Evolutionary conservation across 208 protist genomes (phyloP).

Genomic region (Hexamita inflata): DNA sequence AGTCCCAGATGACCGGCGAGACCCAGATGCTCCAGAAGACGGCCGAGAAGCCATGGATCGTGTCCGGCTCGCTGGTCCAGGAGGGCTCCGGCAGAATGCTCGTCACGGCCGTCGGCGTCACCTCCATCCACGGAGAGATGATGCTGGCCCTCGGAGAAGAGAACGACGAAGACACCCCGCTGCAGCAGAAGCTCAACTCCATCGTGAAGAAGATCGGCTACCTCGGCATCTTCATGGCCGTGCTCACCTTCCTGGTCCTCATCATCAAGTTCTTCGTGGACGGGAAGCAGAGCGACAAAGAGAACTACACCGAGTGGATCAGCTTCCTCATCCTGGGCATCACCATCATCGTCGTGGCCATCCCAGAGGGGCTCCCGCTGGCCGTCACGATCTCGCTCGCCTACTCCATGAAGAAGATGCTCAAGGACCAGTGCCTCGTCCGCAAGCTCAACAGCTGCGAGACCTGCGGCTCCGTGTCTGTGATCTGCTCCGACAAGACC

Average conservation of each 20-base stretch:
- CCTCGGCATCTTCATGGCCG: constrained; percentile 57
- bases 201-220: constrained; percentile 65
- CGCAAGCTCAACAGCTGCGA: constrained; percentile 77
- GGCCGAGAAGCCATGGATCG: constrained; percentile 47
- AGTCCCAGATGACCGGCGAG: constrained; percentile 77
- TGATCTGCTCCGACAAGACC: constrained; percentile 85
- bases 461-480: constrained; percentile 74
- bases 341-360: constrained; percentile 79
- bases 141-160: constrained; percentile 46
- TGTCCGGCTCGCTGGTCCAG: constrained; percentile 65
- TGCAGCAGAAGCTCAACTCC: constrained; percentile 63
- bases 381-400: constrained; percentile 85
- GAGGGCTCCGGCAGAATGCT: constrained; percentile 32
- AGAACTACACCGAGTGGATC: constrained; percentile 29
- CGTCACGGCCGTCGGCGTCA: constrained; percentile 64
- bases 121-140: constrained; percentile 60
- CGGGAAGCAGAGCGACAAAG: background rate
- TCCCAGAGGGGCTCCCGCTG: constrained; percentile 83
- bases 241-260: constrained; percentile 54
- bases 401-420: constrained; percentile 87
- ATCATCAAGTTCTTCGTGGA: constrained; percentile 31
- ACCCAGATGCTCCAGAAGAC: constrained; percentile 64
- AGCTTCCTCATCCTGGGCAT: constrained; percentile 71
- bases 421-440: constrained; percentile 88
- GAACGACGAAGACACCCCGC: constrained; percentile 62